These are phyloP conservation scores for Inosperma sp. DNA, from an alignment of 768 basidiomycete genomes.

Conservation along the genomic window DNA sequence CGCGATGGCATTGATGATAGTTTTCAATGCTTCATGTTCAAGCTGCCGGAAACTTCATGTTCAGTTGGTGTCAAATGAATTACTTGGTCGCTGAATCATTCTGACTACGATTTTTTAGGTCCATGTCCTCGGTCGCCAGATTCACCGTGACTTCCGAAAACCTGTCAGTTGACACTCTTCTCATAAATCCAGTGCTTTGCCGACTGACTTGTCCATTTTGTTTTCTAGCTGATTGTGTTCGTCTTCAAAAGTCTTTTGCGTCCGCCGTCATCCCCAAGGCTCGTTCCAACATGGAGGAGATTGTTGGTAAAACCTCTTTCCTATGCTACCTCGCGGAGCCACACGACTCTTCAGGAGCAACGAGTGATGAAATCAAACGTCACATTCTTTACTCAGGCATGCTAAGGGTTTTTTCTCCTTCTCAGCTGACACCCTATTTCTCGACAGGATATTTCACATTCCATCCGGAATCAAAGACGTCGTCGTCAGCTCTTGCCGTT, in stretches of 20 bases:
- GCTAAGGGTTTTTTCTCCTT: constrained; percentile 2
- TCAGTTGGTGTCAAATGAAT: no score
- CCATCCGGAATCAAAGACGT: constrained; percentile 84
- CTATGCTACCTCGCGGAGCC: constrained; percentile 89
- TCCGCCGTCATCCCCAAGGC: constrained; percentile 92
- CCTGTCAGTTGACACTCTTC: constrained; percentile 49
- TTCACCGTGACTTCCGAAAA: constrained; percentile 97
- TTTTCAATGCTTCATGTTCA: no score
- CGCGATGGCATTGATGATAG: no score
- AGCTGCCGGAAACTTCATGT: no score
- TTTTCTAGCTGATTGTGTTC: constrained; percentile 75
- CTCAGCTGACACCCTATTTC: not conserved
- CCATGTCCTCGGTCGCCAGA: constrained; percentile 96
- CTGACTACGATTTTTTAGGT: constrained; percentile 44
- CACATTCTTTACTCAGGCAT: constrained; percentile 86
- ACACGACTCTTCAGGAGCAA: constrained; percentile 58
- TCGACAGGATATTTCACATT: constrained; percentile 85
- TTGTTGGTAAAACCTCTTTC: constrained; percentile 87
- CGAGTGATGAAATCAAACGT: constrained; percentile 81
- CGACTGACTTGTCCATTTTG: not conserved
- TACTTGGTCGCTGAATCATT: no score
- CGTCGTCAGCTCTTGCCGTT: constrained; percentile 94
- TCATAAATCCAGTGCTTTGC: not conserved
- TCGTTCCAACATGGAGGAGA: constrained; percentile 80
- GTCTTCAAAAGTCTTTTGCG: constrained; percentile 97